Evolutionary conservation across 208 protist genomes (phyloP), one percentile per base, ranked within the genome.

Genomic region (Leishmania braziliensis): DNA sequence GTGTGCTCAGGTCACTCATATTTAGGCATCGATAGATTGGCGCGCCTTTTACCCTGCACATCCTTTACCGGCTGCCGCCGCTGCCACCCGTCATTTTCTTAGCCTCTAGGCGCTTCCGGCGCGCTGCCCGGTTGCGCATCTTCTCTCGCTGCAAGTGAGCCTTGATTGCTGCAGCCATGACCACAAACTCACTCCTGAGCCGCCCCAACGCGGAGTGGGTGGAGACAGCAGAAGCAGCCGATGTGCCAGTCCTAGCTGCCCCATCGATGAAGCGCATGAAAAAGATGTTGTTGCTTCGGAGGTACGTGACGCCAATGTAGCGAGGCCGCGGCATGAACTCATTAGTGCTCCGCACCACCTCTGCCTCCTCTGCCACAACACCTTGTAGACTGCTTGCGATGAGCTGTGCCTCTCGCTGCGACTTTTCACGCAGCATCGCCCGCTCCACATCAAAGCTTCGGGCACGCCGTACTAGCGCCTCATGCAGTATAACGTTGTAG

Each of bases 211-310:
- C 33, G 16, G 78, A 48, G 18, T 77, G 69, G 18, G 73, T 3
- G 53, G 69, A 71, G 1, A 51, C 16, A 33, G 26, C 56, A 29
- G 72, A 29, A 4, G 66, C 43, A 33, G 76, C 46, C 8, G 43
- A 16, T 72, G 43, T 18, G 3, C 43, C 62, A 18, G 65, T 56
- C 16, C 50, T 23, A 10, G 36, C 78, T 3, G 78, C 78, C 18
- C 50, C 39, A 5, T 85, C 84, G 14, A 84, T 60, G 78, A 97
- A 96, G 60, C 91, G 90, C 48, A 95, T 70, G 77, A 97, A 86
- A 48, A 95, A 68, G 16, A 97, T 58, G 73, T 91, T 93, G 77
- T 86, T 93, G 86, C 94, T 97, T 50, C 94, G 92, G 14, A 97
- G 75, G 18, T 92, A 79, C 29, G 90, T 86, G 43, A 90, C 90